Evolutionary conservation across 2,329 filamentous ascomycete genomes (phyloP).

Genomic region (Fusarium sacchari): DNA sequence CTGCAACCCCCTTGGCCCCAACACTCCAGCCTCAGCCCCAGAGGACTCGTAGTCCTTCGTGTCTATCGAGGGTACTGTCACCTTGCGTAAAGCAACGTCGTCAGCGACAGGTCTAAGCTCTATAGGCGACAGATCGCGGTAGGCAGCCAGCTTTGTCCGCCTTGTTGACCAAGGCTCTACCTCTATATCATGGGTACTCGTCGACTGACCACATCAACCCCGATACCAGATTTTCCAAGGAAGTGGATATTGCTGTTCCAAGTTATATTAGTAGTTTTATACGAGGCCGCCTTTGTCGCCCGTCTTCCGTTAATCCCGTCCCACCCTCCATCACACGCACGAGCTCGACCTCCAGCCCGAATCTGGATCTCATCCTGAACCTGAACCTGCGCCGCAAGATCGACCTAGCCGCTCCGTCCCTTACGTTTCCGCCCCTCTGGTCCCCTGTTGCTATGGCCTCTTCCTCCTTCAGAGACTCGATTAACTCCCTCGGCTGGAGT

Average conservation of each 20-base stretch:
- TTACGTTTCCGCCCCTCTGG: constrained; percentile 32
- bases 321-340: constrained; percentile 38
- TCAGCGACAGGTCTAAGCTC: constrained; percentile 22
- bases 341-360: constrained; percentile 37
- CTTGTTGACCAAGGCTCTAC: constrained; percentile 10
- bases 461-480: constrained; percentile 88
- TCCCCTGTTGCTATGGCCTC: constrained; percentile 74
- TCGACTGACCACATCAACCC: constrained; percentile 38
- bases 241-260: constrained; percentile 15
- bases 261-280: constrained; percentile 20
- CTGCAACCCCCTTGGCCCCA: constrained; percentile 37
- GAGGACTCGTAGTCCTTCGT: constrained; percentile 33
- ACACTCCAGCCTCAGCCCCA: constrained; percentile 9
- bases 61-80: constrained; percentile 9
- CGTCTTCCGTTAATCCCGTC: constrained; percentile 19
- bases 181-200: constrained; percentile 37
- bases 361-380: constrained; percentile 28
- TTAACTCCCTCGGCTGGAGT: constrained; percentile 95
- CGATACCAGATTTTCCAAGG: constrained; percentile 22
- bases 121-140: constrained; percentile 12
- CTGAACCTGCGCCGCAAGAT: constrained; percentile 40
- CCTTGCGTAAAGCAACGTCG: constrained; percentile 34
- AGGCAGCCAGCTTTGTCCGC: constrained; percentile 17
- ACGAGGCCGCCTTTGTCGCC: constrained; percentile 21
- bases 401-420: constrained; percentile 41